A percentile compares a stretch with the other conserved stretches of the same genome.
Evolutionary conservation across 176 grass and related monocot species (phyloP).

Genomic region (Secale cereale): DNA sequence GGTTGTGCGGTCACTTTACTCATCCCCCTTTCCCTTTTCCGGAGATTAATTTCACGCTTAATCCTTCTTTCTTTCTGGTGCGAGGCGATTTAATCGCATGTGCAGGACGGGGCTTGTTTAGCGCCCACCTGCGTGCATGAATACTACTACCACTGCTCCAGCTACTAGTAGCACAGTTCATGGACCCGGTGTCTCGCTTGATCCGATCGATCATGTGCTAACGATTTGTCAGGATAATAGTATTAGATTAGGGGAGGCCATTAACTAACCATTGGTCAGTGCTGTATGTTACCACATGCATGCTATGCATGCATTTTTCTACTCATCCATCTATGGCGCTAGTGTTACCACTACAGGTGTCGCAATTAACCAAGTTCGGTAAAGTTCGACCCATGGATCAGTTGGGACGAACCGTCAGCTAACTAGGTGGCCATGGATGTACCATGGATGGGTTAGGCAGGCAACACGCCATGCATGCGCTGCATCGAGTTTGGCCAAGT

Average conservation of each 20-base stretch:
- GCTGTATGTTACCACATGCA: background rate
- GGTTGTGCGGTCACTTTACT: conserved; percentile 65
- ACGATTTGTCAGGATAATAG: background rate
- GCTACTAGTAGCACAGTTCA: too few relatives aligned
- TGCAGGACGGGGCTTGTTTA: background rate
- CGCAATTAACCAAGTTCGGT: background rate
- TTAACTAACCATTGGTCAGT: background rate
- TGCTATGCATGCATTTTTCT: background rate
- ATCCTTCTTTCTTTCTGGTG: background rate
- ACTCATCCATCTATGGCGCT: too few relatives aligned
- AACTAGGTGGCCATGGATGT: background rate
- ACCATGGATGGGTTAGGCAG: conserved; percentile 38
- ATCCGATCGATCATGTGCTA: conserved; percentile 25
- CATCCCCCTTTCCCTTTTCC: background rate
- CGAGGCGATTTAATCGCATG: conserved; percentile 7
- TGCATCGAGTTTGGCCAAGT: background rate
- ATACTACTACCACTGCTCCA: background rate
- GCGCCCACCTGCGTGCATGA: background rate
- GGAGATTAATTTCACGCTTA: background rate
- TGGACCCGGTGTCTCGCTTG: background rate
- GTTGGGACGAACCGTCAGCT: background rate
- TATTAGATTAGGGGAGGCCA: background rate
- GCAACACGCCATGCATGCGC: background rate
- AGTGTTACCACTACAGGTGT: background rate
- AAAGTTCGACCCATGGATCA: background rate